Evolutionary conservation across 2,329 filamentous ascomycete genomes (phyloP), one percentile per base, ranked within the genome.

Genomic region (Penicillium hesseltinei): DNA sequence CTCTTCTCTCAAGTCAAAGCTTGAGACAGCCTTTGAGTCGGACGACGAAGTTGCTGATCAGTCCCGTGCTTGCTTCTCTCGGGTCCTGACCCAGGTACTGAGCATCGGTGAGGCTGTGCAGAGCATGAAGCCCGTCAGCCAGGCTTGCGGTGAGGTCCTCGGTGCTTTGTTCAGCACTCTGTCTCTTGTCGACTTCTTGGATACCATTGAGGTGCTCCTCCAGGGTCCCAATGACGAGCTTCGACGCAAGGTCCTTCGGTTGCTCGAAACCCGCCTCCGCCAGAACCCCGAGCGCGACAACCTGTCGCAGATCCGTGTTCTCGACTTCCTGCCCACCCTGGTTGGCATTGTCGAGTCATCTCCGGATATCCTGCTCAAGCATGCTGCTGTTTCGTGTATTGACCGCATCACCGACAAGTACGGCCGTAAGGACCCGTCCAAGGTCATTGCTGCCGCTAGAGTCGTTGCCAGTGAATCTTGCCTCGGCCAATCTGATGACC

Each of bases 391-490:
- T 60, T 87, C 87, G 36, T 97, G 93, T 66, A 88, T 97, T 44
- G 92, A 97, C 76, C 90, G 91, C 73, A 95, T 99, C 61, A 85
- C 90, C 2, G 92, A 97, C 75, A 93, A 93, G 73, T 97, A 96
- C 72, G 95, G 94, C 64, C 95, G 94, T 80, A 95, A 92, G 73
- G 90, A 96, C 68, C 81, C 89, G 1, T 85, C 89, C 64, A 87
- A 86, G 44, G 89, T 96, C 44, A 82, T 89, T 27, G 84, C 84
- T 5, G 89, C 92, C 5, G 91, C 92, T 5, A 81, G 86, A 58
- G 88, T 88, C 1, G 88, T 99, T 66, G 87, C 90, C 38, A 87
- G 92, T 42, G 79, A 86, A 54, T 81, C 89, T 62, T 93, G 91
- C 62, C 82, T 97, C 48, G 90, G 89, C 38, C 88, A 89, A 71